A percentile compares a stretch with the other conserved stretches of the same genome.
Evolutionary conservation across 257 asterid genomes (phyloP).

Genomic region (Solanum medicagineum): DNA sequence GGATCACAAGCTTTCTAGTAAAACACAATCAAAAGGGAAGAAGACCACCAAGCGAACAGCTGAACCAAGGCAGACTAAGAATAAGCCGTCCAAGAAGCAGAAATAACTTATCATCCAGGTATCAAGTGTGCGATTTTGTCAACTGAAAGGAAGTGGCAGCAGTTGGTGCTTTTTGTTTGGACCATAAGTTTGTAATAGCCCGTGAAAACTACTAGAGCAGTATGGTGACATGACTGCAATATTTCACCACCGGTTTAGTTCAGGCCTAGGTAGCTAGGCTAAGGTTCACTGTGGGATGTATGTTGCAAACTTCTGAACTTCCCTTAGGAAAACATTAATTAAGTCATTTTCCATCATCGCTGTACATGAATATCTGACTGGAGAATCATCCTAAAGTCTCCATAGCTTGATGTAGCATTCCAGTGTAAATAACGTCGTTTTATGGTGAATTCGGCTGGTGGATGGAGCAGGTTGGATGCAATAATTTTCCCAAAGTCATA

Average conservation of each 20-base stretch:
- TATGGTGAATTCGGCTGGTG: neutral
- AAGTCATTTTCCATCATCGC: neutral
- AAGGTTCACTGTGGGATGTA: neutral
- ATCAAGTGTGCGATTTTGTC: neutral
- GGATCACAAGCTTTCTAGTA: slow-evolving; percentile 4
- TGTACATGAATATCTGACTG: neutral
- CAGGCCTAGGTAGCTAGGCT: neutral
- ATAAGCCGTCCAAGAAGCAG: slow-evolving; percentile 28
- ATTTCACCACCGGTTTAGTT: neutral
- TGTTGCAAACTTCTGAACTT: neutral
- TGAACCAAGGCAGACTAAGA: slow-evolving; percentile 20
- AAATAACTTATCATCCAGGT: slow-evolving; percentile 10
- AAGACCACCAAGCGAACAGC: slow-evolving; percentile 23
- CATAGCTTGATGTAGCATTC: neutral
- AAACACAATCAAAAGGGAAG: slow-evolving; percentile 12
- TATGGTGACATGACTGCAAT: neutral
- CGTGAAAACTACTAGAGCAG: neutral
- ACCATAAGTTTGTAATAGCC: neutral
- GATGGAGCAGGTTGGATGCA: neutral
- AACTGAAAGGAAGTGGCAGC: neutral
- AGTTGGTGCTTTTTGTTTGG: neutral
- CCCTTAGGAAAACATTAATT: neutral
- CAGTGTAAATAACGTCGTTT: neutral
- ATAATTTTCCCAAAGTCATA: neutral
- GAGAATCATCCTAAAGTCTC: neutral